phyloP scores from a whole-genome alignment of 495 filamentous ascomycete species.

The Penicillium tannophilum region DNA sequence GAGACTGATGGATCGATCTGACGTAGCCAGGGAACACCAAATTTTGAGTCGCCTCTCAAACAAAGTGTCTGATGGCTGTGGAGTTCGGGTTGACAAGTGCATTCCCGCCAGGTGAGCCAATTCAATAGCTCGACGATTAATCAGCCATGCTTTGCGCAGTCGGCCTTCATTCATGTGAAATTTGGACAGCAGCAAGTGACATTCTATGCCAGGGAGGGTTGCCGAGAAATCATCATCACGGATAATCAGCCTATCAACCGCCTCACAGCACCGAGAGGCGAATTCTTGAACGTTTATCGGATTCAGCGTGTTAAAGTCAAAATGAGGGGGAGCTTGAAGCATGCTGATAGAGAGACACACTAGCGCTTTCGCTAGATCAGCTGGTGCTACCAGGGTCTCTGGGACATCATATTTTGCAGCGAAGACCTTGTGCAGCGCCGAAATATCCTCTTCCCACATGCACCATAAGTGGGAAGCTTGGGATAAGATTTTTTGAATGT shows the following conservation, averaged over 20 bases:
- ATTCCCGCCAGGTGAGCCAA: constrained; percentile 51
- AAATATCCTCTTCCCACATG: constrained; percentile 34
- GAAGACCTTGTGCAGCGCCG: constrained; percentile 22
- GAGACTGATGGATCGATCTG: constrained; percentile 49
- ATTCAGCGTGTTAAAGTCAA: constrained; percentile 26
- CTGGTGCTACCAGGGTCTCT: constrained; percentile 26
- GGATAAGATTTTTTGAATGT: constrained; percentile 33
- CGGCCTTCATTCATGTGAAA: constrained; percentile 52
- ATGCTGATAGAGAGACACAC: constrained; percentile 39
- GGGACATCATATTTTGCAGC: not conserved
- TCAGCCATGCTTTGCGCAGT: constrained; percentile 54
- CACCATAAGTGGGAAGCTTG: constrained; percentile 30
- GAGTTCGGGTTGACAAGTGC: constrained; percentile 33
- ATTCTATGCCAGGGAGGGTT: constrained; percentile 55
- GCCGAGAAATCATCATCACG: constrained; percentile 51
- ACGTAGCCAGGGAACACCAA: constrained; percentile 47
- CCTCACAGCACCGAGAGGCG: constrained; percentile 34
- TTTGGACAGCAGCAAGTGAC: constrained; percentile 48
- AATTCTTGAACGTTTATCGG: constrained; percentile 31
- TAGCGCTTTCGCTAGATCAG: constrained; percentile 38
- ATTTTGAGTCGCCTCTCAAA: constrained; percentile 37
- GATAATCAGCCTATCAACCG: constrained; percentile 44
- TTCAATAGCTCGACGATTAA: constrained; percentile 46
- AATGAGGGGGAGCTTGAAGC: constrained; percentile 32
- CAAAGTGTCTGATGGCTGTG: constrained; percentile 21